Percentiles rank a stretch among this genome's conserved stretches.
phyloP scores from a whole-genome alignment of 108 stramenopile genomes.

The Cyclotella sp. region DNA sequence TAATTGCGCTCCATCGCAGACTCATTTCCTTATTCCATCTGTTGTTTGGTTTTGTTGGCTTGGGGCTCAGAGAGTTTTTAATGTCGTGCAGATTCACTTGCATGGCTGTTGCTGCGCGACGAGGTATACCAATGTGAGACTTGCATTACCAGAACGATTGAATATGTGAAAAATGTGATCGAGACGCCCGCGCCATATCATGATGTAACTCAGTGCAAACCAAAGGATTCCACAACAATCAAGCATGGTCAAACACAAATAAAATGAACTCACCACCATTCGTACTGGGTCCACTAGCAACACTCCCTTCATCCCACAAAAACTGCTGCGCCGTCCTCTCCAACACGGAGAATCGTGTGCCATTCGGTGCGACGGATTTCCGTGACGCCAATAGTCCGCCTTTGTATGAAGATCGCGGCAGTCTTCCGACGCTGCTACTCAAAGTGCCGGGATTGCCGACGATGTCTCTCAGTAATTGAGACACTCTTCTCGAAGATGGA shows the following conservation, averaged over 20 bases:
- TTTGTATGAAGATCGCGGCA: not conserved
- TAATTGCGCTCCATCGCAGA: constrained; percentile 10
- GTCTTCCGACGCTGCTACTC: not conserved
- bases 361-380: not conserved
- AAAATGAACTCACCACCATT: not conserved
- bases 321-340: constrained; percentile 7
- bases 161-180: too few species aligned
- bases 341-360: constrained; percentile 1
- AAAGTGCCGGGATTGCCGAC: not conserved
- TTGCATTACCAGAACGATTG: not conserved
- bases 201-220: not conserved
- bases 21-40: constrained; percentile 2
- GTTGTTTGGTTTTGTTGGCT: not conserved
- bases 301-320: constrained; percentile 24
- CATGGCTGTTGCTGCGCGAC: not conserved
- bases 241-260: not conserved
- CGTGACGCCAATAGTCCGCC: not conserved
- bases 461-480: not conserved
- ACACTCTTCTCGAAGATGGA: not conserved
- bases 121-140: not conserved
- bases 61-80: constrained; percentile 13
- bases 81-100: constrained; percentile 26
- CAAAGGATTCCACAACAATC: not conserved
- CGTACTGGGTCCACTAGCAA: constrained; percentile 6
- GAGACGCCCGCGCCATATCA: too few species aligned